These are phyloP conservation scores for Solanum bukasovii DNA, from an alignment of 257 asterid species.

Conservation along the genomic window DNA sequence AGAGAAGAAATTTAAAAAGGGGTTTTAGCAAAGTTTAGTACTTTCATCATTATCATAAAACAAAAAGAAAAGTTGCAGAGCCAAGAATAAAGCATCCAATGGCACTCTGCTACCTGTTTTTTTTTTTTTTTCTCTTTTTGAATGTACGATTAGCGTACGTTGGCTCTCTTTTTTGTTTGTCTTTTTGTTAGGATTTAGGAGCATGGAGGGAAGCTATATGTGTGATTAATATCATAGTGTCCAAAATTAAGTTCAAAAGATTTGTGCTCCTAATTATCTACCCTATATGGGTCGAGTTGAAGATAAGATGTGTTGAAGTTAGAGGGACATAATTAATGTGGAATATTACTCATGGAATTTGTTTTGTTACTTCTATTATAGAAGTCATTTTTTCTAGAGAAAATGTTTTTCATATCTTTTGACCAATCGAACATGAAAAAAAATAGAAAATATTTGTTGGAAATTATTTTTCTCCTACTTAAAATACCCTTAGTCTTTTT, in stretches of 20 bases:
- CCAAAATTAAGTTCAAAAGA: not conserved
- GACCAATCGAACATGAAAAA: not conserved
- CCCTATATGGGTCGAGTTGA: not conserved
- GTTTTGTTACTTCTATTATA: not conserved
- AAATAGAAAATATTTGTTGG: not conserved
- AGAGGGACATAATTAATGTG: too few species aligned
- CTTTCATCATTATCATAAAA: not conserved
- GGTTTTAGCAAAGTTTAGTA: not conserved
- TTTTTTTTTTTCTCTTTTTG: not conserved
- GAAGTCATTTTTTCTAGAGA: too few species aligned
- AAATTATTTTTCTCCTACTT: not conserved
- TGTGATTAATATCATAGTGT: not conserved
- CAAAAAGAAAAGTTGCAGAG: not conserved
- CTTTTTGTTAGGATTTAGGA: not conserved
- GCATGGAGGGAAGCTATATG: not conserved
- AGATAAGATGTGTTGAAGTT: not conserved
- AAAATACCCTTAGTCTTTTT: not conserved
- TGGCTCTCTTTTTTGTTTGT: not conserved
- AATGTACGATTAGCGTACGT: slow-evolving; percentile 29
- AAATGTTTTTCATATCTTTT: rapidly evolving
- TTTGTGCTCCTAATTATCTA: not conserved
- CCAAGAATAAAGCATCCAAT: slow-evolving; percentile 17
- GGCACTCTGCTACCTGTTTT: slow-evolving; percentile 35
- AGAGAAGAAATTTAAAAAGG: not conserved
- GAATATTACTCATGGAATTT: rapidly evolving